Base-by-base conservation (phyloP, 2,329 filamentous ascomycete genomes). In the Clarireedia paspali region DNA sequence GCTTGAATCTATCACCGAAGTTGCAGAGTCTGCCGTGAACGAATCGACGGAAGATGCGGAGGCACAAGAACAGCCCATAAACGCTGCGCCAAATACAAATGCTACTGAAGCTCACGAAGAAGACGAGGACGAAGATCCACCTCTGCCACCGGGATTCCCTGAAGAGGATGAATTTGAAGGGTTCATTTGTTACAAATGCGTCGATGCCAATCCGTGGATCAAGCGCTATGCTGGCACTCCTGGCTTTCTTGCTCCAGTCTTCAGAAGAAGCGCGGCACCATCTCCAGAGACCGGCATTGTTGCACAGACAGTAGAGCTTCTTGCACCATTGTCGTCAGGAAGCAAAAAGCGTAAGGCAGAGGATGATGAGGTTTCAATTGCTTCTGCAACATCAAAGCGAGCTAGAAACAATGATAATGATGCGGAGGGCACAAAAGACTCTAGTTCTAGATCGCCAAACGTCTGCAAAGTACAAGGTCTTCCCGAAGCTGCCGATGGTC, bases 101-200 rank as follows among this genome's bases (percentile, higher is more conserved):
- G 61, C 63, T 26, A 53, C 60, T 24, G 66, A 66, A 7, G 56
- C 62, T 45, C 67, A 68, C 17, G 77, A 79, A 30, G 67, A 71
- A 17, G 63, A 70, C 23, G 69, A 68, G 10, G 78, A 80, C 0
- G 79, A 82, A 0, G 81, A 82, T 4, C 75, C 81, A 0, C 88
- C 89, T 0, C 75, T 89, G 55, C 92, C 92, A 0, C 83, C 87
- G 0, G 90, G 90, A 1, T 99, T 99, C 63, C 94, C 94, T 0
- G 77, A 80, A 0, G 92, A 97, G 65, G 90, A 96, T 27, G 84
- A 87, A 30, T 99, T 99, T 62, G 90, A 95, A 53, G 83, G 86
- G 27, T 87, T 97, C 66, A 80, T 99, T 39, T 99, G 94, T 75
- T 96, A 94, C 75, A 95, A 95, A 68, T 99, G 94, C 64, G 80